Conservation (phyloP, 441 rosid species). For the Omphalea diandra region DNA sequence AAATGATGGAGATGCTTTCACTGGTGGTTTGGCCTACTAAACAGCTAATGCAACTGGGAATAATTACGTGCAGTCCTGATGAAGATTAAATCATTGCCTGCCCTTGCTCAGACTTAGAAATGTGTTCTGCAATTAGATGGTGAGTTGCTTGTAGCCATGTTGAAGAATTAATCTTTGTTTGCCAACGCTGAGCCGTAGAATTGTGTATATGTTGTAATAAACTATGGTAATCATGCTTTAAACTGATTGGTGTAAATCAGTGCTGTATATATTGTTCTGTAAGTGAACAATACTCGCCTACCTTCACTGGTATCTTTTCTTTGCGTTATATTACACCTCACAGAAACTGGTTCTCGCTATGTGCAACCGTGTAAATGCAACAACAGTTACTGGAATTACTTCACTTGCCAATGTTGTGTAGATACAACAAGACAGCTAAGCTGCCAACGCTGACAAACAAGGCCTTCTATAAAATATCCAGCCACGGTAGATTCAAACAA, state of each 20-base stretch:
- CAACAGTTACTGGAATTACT: neutral
- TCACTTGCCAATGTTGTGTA: neutral
- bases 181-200: neutral
- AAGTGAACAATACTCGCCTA: neutral
- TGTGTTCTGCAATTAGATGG: conserved; percentile 17
- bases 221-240: neutral
- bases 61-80: neutral
- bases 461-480: no score
- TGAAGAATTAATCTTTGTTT: conserved; percentile 1
- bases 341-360: neutral
- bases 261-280: conserved; percentile 14
- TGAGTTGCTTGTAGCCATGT: neutral
- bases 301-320: neutral
- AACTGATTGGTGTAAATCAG: conserved; percentile 9
- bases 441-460: no score
- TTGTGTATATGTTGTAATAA: conserved; percentile 21
- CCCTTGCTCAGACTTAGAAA: neutral
- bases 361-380: neutral
- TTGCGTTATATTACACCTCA: neutral
- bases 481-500: no score
- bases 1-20: conserved; percentile 78
- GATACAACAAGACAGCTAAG: no score
- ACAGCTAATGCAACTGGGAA: neutral
- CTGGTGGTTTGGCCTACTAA: conserved; percentile 88
- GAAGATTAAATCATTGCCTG: neutral